Base-by-base conservation (phyloP, 257 asterid genomes). In the Nicotiana knightiana region DNA sequence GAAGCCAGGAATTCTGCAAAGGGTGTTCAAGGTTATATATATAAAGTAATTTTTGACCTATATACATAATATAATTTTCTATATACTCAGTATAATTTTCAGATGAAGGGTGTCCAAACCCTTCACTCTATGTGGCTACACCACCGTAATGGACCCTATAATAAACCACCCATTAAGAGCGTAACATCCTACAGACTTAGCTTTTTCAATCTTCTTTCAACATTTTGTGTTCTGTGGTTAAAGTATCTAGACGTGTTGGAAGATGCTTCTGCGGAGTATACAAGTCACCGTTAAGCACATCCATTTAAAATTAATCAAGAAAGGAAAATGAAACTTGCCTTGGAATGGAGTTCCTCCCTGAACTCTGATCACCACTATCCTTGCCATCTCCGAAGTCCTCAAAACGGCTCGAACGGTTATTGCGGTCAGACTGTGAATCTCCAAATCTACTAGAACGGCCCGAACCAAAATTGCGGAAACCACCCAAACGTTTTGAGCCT, bases 401-500 rank as follows among this genome's bases (percentile, higher is more conserved):
- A 81, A 87, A 91, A 59, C 90, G 83, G 66, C 84, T 70, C 12
- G 91, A 73, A 17, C 89, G 84, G 16, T 87, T 76, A 83, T 83
- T 57, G 62, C 67, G 76, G n/a, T 86, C 91, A 82, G 81, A 64
- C 16, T 68, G 82, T 3, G 68, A 61, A 79, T 77, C 77, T 54
- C 90, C 92, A 84, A 85, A 90, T 48, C 87, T 88, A 62, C 91
- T 71, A 4, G 90, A 82, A n/a, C 91, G 89, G 53, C 85, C 90
- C 17, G 91, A 93, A 79, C 90, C 90, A 51, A 81, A 73, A 62
- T 85, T 86, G 13, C 90, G 93, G 77, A 87, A 91, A 64, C 91
- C 91, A 82, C 89, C 90, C 4, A 86, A 85, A 37, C 87, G 88
- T 62, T 65, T 75, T 78, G 87, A 85, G 61, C 86, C 73, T 57